Base-by-base conservation (phyloP, 106 monocot genomes). In the Dioscorea dumetorum region DNA sequence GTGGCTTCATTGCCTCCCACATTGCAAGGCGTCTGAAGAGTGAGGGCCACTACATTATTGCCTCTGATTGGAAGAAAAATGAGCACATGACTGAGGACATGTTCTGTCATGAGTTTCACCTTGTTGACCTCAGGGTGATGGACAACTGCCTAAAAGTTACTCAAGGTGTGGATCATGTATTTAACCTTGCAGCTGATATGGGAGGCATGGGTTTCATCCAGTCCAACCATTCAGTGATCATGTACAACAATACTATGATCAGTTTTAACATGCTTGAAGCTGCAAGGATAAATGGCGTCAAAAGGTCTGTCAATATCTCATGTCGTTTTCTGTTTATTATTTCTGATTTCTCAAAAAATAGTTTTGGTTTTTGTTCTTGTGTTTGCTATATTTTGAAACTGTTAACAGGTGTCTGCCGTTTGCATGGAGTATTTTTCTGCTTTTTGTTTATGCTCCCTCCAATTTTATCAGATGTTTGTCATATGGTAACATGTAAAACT, bases 171-270 rank as follows among this genome's bases (percentile, higher is more conserved):
- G 93, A 94, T 64, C 93, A 94, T 57, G 82, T 82, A 13, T 82
- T 82, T 51, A 94, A 89, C 67, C 83, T 90, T 66, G 93, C 93
- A 48, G 93, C 93, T 21, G 93, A 94, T 75, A 94, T 94, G 93
- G 93, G 76, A 69, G 76, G 76, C 13, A 73, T 76, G 79, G 76
- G 80, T 17, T 77, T 77, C 63, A 94, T 94, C 49, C 93, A 94
- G 77, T 90, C 89, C 23, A 94, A 94, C 66, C 93, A 94, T 63
- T 94, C 93, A 12, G 82, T 94, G 17, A 94, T 94, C 59, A 94
- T 94, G 93, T 94, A 94, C 78, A 94, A 94, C 53, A 94, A 94
- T 62, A 90, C 93, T 20, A 94, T 94, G 93, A 94, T 94, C 79
- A 94, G 93, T 70, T 90, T 94, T 79, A 94, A 90, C 79, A 84